These are phyloP conservation scores for Spongispora temasekensis DNA, from an alignment of 1,284 basidiomycete species.

Conservation along the genomic window DNA sequence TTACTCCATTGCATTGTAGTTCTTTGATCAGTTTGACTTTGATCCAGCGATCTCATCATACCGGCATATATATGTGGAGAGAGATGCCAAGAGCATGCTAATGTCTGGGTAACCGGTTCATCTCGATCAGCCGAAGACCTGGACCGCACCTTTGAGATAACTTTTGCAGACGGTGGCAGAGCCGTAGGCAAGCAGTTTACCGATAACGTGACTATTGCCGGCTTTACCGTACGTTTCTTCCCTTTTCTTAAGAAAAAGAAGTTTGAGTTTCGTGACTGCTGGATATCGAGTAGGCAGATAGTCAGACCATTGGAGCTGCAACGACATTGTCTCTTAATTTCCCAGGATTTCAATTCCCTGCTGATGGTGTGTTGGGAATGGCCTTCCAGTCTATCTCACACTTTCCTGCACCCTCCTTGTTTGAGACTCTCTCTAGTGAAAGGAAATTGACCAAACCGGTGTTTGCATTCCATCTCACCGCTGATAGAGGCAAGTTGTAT, in stretches of 20 bases:
- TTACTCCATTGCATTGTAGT: no score
- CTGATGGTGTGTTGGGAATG: background rate
- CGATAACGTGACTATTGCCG: background rate
- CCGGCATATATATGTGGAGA: no score
- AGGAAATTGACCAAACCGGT: no score
- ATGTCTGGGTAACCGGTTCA: no score
- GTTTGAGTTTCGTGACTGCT: no score
- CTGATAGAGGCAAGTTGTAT: background rate
- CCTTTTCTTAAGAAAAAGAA: background rate
- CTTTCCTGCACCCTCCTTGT: background rate
- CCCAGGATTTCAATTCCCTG: background rate
- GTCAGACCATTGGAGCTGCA: background rate
- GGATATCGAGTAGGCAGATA: background rate
- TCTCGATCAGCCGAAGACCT: background rate
- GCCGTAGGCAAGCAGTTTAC: background rate
- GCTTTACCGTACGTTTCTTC: background rate
- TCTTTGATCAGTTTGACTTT: no score
- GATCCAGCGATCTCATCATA: no score
- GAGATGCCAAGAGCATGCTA: no score
- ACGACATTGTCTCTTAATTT: background rate
- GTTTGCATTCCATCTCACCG: no score
- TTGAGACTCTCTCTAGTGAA: background rate
- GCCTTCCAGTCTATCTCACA: background rate
- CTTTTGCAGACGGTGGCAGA: background rate
- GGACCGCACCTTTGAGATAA: background rate